phyloP scores from a whole-genome alignment of 768 basidiomycete species.

The Pleurotus eryngii region DNA sequence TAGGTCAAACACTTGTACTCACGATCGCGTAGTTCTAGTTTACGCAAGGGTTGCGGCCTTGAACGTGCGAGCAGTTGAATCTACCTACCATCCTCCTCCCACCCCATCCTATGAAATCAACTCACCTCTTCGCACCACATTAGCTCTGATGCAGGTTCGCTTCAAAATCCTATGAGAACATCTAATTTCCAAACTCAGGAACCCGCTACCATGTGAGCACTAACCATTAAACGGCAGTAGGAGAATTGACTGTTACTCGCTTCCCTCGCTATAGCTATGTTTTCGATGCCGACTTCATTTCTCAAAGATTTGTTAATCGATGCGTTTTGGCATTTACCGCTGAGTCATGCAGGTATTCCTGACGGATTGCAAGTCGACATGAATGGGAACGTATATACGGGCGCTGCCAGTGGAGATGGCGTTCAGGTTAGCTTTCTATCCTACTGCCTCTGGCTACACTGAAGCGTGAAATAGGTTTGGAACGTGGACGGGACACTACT shows the following conservation, averaged over 20 bases:
- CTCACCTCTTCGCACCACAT: background rate
- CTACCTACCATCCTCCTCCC: background rate
- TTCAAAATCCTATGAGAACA: conserved; percentile 39
- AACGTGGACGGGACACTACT: conserved; percentile 52
- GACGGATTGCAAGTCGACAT: conserved; percentile 67
- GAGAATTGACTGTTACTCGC: too few relatives aligned
- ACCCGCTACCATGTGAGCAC: conserved; percentile 64
- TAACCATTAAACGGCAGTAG: too few relatives aligned
- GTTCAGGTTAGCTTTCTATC: conserved; percentile 40
- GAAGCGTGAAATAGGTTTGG: conserved; percentile 40
- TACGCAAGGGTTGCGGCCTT: too few relatives aligned
- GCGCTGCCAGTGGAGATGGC: conserved; percentile 67
- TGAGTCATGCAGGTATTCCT: conserved; percentile 61
- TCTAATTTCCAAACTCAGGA: conserved; percentile 45
- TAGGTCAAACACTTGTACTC: too few relatives aligned
- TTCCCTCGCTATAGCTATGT: conserved; percentile 44
- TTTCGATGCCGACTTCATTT: conserved; percentile 59
- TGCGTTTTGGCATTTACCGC: conserved; percentile 64
- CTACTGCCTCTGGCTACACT: background rate
- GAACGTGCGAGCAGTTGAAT: too few relatives aligned
- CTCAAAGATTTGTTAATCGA: conserved; percentile 53
- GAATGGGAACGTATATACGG: conserved; percentile 62
- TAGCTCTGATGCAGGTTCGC: conserved; percentile 51
- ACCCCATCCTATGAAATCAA: background rate
- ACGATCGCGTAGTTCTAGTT: too few relatives aligned